Evolutionary conservation across 192 early-diverging fungal genomes (phyloP).

Genomic region (Rhizophagus sp.): DNA sequence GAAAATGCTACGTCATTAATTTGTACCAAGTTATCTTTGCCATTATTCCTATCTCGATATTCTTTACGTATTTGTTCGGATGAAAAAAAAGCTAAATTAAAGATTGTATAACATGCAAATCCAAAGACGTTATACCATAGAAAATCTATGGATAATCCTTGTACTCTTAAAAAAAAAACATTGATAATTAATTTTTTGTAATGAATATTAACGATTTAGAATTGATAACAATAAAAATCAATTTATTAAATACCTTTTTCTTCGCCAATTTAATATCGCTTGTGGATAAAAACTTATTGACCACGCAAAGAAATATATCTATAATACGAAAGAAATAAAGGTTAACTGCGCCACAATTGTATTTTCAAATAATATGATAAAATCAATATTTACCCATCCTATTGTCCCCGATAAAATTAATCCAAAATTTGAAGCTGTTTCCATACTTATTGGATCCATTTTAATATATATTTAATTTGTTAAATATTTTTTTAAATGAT

Average conservation of each 20-base stretch:
- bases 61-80: slow-evolving; percentile 64
- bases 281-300: slow-evolving; percentile 89
- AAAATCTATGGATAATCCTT: slow-evolving; percentile 91
- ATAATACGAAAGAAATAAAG: neutral
- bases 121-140: slow-evolving; percentile 84
- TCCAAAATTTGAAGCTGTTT: neutral
- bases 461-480: too few relatives aligned
- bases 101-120: slow-evolving; percentile 84
- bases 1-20: slow-evolving; percentile 88
- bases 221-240: too few relatives aligned
- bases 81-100: slow-evolving; percentile 77
- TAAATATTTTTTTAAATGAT: too few relatives aligned
- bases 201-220: too few relatives aligned
- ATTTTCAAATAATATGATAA: too few relatives aligned
- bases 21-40: slow-evolving; percentile 69
- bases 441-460: neutral
- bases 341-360: too few relatives aligned
- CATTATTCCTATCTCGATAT: slow-evolving; percentile 70
- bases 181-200: too few relatives aligned
- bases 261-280: slow-evolving; percentile 70
- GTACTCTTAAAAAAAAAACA: slow-evolving; percentile 47
- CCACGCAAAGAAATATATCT: slow-evolving; percentile 82
- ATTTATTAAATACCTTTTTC: slow-evolving; percentile 55
- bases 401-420: neutral
- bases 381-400: neutral